Conservation (phyloP, 192 early-diverging fungal genomes). For the Glomus cerebriforme region DNA sequence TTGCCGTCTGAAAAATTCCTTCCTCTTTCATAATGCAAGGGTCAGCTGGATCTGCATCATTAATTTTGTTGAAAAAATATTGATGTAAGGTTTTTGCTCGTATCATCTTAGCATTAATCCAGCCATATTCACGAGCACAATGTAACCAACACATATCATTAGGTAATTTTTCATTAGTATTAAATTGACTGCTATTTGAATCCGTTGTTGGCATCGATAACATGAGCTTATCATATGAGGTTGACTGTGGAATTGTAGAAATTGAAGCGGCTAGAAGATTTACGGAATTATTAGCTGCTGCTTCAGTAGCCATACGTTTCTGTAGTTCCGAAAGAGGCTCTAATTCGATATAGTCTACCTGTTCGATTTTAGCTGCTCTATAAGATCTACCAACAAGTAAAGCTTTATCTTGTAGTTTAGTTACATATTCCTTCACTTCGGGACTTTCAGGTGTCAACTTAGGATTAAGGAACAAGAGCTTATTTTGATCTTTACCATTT, state of each 20-base stretch:
- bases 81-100: slow-evolving; percentile 47
- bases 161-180: slow-evolving; percentile 4
- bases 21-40: slow-evolving; percentile 6
- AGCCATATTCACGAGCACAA: slow-evolving; percentile 38
- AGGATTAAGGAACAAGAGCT: slow-evolving; percentile 49
- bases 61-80: slow-evolving; percentile 38
- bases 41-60: neutral
- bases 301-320: slow-evolving; percentile 37
- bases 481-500: slow-evolving; percentile 42
- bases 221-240: neutral
- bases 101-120: slow-evolving; percentile 50
- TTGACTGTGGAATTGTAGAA: neutral
- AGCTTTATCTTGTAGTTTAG: slow-evolving; percentile 41
- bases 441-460: slow-evolving; percentile 41
- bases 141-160: slow-evolving; percentile 32
- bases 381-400: slow-evolving; percentile 38
- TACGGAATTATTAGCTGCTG: slow-evolving; percentile 4
- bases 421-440: slow-evolving; percentile 47
- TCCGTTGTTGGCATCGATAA: neutral
- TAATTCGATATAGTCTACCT: slow-evolving; percentile 39
- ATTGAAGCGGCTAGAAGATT: neutral
- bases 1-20: slow-evolving; percentile 34
- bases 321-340: slow-evolving; percentile 45
- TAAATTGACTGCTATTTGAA: neutral
- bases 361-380: slow-evolving; percentile 35